Evolutionary conservation across 345 rosid genomes (phyloP), one percentile per base, ranked within the genome.

Genomic region (Salix brachista): DNA sequence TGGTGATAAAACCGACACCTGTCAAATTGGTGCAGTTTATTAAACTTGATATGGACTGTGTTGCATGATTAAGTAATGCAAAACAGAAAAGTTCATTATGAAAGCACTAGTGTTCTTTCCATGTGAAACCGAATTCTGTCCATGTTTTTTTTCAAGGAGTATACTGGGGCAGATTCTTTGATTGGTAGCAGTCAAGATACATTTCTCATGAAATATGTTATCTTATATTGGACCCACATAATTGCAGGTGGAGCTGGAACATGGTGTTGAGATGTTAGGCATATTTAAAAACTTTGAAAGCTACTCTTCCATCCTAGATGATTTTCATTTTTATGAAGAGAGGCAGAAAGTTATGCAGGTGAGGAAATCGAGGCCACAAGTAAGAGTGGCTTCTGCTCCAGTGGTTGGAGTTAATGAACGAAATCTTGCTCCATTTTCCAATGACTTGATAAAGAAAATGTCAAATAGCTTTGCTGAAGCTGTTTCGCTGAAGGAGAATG

Each of bases 301-400:
- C 60, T 82, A 77, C 65, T 85, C 95, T 10, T 93, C 95, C 67
- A 88, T 90, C 78, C 86, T 93, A 13, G 95, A 93, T 75, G 98
- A 93, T 72, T 93, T 90, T 70, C 78, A 81, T 66, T 93, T 93
- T 72, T 93, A 90, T 34, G 97, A 93, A 84, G 92, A 87, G 78
- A 84, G 97, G 50, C 95, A 93, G 85, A 90, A 84, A 83, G 87
- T 84, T 18, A 84, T 89, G 81, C 89, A 88, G 81, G 94, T 87
- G 72, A 87, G 85, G 79, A 89, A 90, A 87, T 82, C 92, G 32
- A 87, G 81, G 73, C 92, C 84, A 42, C 88, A 70, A 78, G 71
- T 82, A 34, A 67, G 48, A 74, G 54, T 54, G 70, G 72, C 76
- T 58, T 5, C 61, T 65, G 77, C 81, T 67, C 74, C 73, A 14